Base-by-base conservation (phyloP, 371 early-diverging fungal genomes). In the Batkoa obscura region DNA sequence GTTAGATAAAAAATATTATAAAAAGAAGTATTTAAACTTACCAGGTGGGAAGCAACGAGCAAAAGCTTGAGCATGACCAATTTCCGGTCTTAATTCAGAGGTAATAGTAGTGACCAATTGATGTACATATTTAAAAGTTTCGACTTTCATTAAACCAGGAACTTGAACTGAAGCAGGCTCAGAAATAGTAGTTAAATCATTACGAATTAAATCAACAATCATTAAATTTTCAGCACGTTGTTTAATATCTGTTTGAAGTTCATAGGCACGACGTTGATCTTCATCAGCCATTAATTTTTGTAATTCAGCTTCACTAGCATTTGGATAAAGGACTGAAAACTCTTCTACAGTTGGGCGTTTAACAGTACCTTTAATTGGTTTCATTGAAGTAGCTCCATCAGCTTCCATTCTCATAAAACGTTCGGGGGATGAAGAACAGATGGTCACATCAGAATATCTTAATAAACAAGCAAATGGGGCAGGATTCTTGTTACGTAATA, bases 161-260 rank as follows among this genome's bases (percentile, higher is more conserved):
- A 93, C 94, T 9, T 66, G 59, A 0, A 93, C 94, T 0, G 72
- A 74, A 32, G 61, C 61, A 0, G 86, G 84, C 5, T 67, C 61
- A 60, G 80, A 79, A 23, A 80, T 74, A 56, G 74, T 73, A 0
- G 83, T 77, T 34, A 97, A 70, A 56, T 97, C 97, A 61, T 97
- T 91, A 34, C 97, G 84, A 50, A 94, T 87, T 64, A 94, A 68
- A 64, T 96, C 97, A 0, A 96, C 97, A 63, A 94, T 94, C 97
- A 97, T 97, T 37, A 97, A 68, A 63, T 95, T 94, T 62, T 97
- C 97, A 0, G 93, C 88, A 4, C 87, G 73, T 64, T 94, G 92
- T 64, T 97, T 97, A 51, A 86, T 80, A 66, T 83, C 81, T 34
- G 32, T 41, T 15, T 15, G 41, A 4, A 59, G 37, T 12, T 23